Conservation (phyloP, 148 eudicot genomes). For the Rhododendron ferrugineum region DNA sequence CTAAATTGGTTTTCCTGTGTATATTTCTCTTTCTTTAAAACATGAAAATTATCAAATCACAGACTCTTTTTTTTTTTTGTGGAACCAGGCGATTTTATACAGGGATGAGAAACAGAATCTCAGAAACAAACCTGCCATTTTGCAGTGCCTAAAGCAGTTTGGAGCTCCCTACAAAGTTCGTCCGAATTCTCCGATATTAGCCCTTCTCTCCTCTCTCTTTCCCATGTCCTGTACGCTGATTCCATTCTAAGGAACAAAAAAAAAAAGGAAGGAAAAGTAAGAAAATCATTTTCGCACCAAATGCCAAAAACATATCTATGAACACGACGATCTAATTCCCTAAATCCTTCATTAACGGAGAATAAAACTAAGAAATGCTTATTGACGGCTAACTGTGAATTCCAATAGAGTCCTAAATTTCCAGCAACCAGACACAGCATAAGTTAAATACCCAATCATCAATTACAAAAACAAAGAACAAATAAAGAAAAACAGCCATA, state of each 20-base stretch:
- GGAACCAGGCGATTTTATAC: not conserved
- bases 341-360: not conserved
- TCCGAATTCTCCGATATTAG: conserved; percentile 30
- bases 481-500: not conserved
- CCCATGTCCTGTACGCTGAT: conserved; percentile 75
- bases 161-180: conserved; percentile 64
- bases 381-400: too few relatives aligned
- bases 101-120: not conserved
- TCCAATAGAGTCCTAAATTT: not conserved
- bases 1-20: not conserved
- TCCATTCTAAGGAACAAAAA: conserved; percentile 46
- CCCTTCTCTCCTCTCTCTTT: conserved; percentile 62
- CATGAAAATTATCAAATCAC: not conserved
- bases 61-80: not conserved
- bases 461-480: not conserved
- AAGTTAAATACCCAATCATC: not conserved
- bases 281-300: not conserved
- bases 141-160: conserved; percentile 86
- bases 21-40: not conserved
- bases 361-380: not conserved
- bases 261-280: not conserved
- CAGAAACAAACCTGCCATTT: conserved; percentile 81
- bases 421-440: not conserved
- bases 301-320: not conserved
- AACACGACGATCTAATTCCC: not conserved